A percentile compares a stretch with the other conserved stretches of the same genome.
Conservation (phyloP, 2,329 filamentous ascomycete species). For the Ceratocystis diversiconidia region DNA sequence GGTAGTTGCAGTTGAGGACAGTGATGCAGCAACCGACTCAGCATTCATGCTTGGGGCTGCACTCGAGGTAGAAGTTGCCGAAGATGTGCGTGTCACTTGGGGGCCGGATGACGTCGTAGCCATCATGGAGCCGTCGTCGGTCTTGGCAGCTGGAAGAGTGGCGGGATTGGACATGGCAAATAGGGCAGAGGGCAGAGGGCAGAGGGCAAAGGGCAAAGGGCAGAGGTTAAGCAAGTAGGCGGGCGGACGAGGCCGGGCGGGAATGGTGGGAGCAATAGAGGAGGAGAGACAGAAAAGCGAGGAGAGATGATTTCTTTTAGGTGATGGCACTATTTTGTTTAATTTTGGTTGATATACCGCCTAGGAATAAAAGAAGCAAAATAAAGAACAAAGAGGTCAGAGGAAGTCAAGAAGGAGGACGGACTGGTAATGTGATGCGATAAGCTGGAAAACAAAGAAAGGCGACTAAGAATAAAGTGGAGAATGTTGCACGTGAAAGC, state of each 20-base stretch:
- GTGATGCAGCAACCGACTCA: constrained; percentile 8
- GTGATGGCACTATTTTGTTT: background rate
- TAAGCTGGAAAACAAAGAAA: background rate
- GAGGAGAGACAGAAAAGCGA: background rate
- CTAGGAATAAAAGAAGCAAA: background rate
- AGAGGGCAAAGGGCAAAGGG: background rate
- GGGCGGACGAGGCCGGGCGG: no score
- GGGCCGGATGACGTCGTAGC: background rate
- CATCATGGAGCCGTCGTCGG: background rate
- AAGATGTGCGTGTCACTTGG: constrained; percentile 10
- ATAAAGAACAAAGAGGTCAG: background rate
- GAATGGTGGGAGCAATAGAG: background rate
- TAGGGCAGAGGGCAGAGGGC: background rate
- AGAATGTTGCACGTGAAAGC: background rate
- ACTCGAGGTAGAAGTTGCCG: constrained; percentile 10
- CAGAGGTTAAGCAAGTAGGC: no score
- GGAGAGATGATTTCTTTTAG: background rate
- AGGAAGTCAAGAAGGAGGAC: background rate
- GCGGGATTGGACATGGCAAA: background rate
- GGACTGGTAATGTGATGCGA: no score
- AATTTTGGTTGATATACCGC: background rate
- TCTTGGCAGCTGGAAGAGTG: background rate
- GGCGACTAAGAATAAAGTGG: background rate
- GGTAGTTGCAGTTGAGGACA: constrained; percentile 12
- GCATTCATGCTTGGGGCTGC: constrained; percentile 2